Conservation (phyloP, 805 yeast genomes). For the Teunomyces aglyptinius region DNA sequence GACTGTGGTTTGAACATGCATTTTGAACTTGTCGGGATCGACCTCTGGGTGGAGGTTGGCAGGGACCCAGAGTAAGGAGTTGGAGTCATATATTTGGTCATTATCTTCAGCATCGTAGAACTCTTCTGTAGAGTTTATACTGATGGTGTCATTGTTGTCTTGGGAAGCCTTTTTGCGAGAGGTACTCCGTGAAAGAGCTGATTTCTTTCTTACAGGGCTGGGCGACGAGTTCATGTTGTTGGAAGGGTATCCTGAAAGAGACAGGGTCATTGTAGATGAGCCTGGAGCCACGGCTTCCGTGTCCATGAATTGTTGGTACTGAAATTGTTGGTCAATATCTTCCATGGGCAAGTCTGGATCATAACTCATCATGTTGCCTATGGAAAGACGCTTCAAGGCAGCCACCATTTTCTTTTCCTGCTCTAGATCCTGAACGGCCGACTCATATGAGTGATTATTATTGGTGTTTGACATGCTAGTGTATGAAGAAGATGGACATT, state of each 20-base stretch:
- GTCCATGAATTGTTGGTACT: constrained; percentile 15
- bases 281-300: neutral
- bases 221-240: constrained; percentile 1
- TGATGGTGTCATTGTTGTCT: constrained; percentile 5
- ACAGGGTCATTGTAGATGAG: neutral
- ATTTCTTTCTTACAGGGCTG: neutral
- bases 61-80: constrained; percentile 85
- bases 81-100: constrained; percentile 19
- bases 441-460: constrained; percentile 23
- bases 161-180: neutral
- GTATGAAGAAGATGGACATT: constrained; percentile 1
- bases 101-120: constrained; percentile 19
- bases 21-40: constrained; percentile 84
- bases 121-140: constrained; percentile 12
- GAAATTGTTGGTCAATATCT: constrained; percentile 28
- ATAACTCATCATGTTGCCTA: constrained; percentile 56
- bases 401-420: constrained; percentile 72
- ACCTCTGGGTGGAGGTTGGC: constrained; percentile 91
- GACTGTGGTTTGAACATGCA: constrained; percentile 61
- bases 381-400: constrained; percentile 69
- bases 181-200: constrained; percentile 3
- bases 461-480: constrained; percentile 2
- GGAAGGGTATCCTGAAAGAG: neutral
- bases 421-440: constrained; percentile 75
- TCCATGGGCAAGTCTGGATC: constrained; percentile 71